Evolutionary conservation across 1,284 basidiomycete genomes (phyloP), one percentile per base, ranked within the genome.

Genomic region (Ceraceosorus guamensis): DNA sequence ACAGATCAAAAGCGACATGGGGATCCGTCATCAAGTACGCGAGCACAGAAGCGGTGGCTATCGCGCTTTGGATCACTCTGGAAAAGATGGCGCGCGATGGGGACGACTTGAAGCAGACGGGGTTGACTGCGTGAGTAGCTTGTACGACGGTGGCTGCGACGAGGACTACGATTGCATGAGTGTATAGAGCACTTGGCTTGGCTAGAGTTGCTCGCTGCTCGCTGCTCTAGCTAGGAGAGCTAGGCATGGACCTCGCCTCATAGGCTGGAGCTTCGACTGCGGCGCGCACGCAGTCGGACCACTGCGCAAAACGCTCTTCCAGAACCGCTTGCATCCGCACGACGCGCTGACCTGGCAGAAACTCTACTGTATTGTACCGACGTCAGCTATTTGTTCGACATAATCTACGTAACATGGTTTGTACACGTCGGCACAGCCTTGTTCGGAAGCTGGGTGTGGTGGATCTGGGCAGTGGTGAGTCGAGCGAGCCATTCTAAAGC

Each of bases 371-470:
- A 24, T 4, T 16, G 44, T 32, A 3, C n/a, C n/a, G n/a, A n/a
- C n/a, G n/a, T 32, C 58, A 72, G 71, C n/a, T 77, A 77, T 67
- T 73, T 77, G 68, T 77, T 77, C 32, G 77, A 78, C 56, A 52
- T 77, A 6, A 60, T 78, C 56, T 78, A 78, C 53, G 65, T 78
- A 7, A 78, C 77, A 0, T 78, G 77, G 76, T 71, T 73, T 53
- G 69, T 75, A 2, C 76, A 77, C 50, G 52, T 76, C 43, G 52
- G 62, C 24, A 69, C 76, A 7, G 66, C 75, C 32, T 52, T 78
- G 30, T 52, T 76, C 48, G 59, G 47, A 5, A 53, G 60, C 48
- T 68, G 74, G 46, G 65, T 69, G 41, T 77, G 76, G 76, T 71
- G 63, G 13, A 52, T 74, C 5, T 75, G 73, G 58, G 63, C 75